Evolutionary conservation across 805 yeast genomes (phyloP), one percentile per base, ranked within the genome.

Genomic region (Candida sakaeoensis): DNA sequence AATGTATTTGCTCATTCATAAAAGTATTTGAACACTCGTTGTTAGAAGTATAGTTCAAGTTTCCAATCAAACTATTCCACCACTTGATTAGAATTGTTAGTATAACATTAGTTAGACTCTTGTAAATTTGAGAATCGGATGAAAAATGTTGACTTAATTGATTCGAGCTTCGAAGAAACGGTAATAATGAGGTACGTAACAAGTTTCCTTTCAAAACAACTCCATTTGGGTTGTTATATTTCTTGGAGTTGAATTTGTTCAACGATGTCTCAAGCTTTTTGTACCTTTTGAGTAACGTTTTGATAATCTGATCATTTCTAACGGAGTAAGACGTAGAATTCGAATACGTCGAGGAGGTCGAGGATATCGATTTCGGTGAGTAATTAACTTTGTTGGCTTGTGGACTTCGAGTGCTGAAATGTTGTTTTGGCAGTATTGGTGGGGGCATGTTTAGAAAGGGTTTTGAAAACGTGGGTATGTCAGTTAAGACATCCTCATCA

Each of bases 61-160:
- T 46, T 8, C 34, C 35, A 29, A 46, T 25, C 12, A 77, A 52
- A n/a, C 70, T 60, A n/a, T 58, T 49, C 82, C 82, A 77, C 82
- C 82, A 78, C 48, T 62, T 65, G 8, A 70, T 47, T 13, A 76
- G 46, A 8, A 65, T 53, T 13, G 66, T 50, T 4, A 58, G 41
- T 5, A 58, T 48, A 3, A 68, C 58, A 47, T 62, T 60, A 10
- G 52, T 53, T 38, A 68, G 53, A 44, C 68, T 59, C 39, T 45
- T 49, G 47, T 60, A 63, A 16, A 67, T 54, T 39, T 53, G 52
- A 8, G 56, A 44, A 30, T 44, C 39, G 9, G 25, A 32, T 9
- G 50, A 39, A 24, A 61, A 55, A 21, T 46, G 40, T 7, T 50
- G 45, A 27, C 54, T 53, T 15, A 63, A 43, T 26, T 46, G 46